These are phyloP conservation scores for Neocallimastix lanati DNA, from an alignment of 192 early-diverging fungal genomes.

Conservation along the genomic window DNA sequence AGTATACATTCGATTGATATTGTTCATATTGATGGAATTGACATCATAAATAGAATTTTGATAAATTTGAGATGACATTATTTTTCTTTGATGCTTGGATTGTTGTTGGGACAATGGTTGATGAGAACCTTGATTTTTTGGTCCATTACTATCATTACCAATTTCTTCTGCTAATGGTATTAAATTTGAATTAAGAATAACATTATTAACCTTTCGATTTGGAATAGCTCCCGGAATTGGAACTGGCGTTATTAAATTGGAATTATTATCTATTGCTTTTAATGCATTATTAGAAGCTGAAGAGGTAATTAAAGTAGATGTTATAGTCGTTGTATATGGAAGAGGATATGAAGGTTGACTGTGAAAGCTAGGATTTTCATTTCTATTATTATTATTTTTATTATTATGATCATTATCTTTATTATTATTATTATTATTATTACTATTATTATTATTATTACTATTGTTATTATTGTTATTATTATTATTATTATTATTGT, in stretches of 20 bases:
- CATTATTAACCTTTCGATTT: neutral
- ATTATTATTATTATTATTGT: neutral
- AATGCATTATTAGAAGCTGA: neutral
- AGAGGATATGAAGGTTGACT: neutral
- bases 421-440: too few relatives aligned
- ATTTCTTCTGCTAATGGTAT: neutral
- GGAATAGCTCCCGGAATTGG: neutral
- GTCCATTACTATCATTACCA: neutral
- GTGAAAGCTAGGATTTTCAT: neutral
- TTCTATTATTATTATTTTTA: neutral
- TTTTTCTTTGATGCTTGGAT: neutral
- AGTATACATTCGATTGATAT: neutral
- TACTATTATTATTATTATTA: too few relatives aligned
- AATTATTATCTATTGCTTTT: neutral
- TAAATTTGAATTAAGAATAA: neutral
- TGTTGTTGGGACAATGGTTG: neutral
- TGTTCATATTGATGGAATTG: neutral
- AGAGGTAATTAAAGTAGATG: neutral
- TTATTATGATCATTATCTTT: neutral
- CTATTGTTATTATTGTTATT: too few relatives aligned
- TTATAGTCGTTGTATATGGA: neutral
- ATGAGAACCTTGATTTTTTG: neutral
- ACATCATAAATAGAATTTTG: neutral
- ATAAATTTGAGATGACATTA: neutral
- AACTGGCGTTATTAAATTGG: neutral